Base-by-base conservation (phyloP, 75 land plant genomes). In the Ceratopteris richardii region DNA sequence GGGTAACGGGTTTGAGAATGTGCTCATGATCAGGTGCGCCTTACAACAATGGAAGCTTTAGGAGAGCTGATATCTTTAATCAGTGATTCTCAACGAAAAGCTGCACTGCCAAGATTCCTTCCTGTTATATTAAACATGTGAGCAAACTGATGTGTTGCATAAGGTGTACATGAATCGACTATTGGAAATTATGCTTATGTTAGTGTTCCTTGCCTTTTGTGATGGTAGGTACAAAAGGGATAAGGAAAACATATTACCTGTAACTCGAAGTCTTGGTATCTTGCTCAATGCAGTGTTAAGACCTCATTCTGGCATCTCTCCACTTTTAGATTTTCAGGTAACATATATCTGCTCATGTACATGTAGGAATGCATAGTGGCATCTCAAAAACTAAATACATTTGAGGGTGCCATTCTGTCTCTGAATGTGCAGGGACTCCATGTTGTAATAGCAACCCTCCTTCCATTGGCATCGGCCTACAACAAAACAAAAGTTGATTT, bases 301-400 rank as follows among this genome's bases (percentile, higher is more conserved):
- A 33, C 78, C 82, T 50, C 85, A 79, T 56, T 73, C 60, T 69
- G 89, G 88, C 44, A 33, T 3, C 9, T 71, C 89, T 41, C 90
- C 90, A 40, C 54, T 89, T 42, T 85, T 94, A 43, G 98, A 94
- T 62, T 89, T 94, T 77, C 96, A 83, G 87, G 98, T 88, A 62
- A 20, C n/a, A n/a, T n/a, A n/a, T n/a, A n/a, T n/a, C n/a, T n/a
- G n/a, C n/a, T n/a, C n/a, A n/a, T n/a, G n/a, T n/a, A n/a, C n/a
- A n/a, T n/a, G n/a, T n/a, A n/a, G n/a, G n/a, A n/a, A n/a, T n/a
- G n/a, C n/a, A n/a, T n/a, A n/a, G n/a, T n/a, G n/a, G n/a, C n/a
- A n/a, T n/a, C n/a, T n/a, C n/a, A n/a, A n/a, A n/a, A n/a, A n/a
- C n/a, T n/a, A n/a, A n/a, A n/a, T n/a, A n/a, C n/a, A n/a, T 27